Conservation (phyloP, 345 rosid genomes). For the Salix udensis region DNA sequence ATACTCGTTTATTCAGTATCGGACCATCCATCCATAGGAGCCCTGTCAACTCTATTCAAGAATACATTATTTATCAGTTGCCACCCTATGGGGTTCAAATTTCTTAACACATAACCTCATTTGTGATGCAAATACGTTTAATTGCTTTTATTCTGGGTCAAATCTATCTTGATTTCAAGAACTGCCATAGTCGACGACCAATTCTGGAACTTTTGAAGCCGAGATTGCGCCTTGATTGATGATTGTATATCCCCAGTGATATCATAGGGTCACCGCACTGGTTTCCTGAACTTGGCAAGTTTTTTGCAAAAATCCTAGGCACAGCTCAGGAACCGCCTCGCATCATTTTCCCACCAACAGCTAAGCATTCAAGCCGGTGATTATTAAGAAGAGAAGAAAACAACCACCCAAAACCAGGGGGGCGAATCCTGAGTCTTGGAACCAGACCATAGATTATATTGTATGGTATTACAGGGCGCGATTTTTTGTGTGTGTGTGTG, state of each 20-base stretch:
- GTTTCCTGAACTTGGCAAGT: neutral
- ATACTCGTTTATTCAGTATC: too few relatives aligned
- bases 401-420: neutral
- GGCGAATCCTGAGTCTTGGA: neutral
- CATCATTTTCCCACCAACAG: neutral
- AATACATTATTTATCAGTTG: too few relatives aligned
- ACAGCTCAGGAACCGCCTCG: neutral
- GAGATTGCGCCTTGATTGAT: neutral
- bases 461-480: too few relatives aligned
- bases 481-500: too few relatives aligned
- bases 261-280: neutral
- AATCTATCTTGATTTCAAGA: neutral
- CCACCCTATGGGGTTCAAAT: too few relatives aligned
- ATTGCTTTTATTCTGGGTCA: neutral
- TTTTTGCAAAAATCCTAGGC: neutral
- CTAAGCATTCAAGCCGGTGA: neutral
- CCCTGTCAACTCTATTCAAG: too few relatives aligned
- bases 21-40: too few relatives aligned
- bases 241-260: neutral
- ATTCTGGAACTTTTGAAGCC: neutral
- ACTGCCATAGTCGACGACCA: neutral
- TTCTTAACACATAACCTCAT: neutral
- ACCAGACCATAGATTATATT: too few relatives aligned
- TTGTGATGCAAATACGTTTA: conserved; percentile 1
- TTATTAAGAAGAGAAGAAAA: neutral